These are phyloP conservation scores for Lecanicillium sp. DNA, from an alignment of 2,329 filamentous ascomycete species.

Conservation along the genomic window DNA sequence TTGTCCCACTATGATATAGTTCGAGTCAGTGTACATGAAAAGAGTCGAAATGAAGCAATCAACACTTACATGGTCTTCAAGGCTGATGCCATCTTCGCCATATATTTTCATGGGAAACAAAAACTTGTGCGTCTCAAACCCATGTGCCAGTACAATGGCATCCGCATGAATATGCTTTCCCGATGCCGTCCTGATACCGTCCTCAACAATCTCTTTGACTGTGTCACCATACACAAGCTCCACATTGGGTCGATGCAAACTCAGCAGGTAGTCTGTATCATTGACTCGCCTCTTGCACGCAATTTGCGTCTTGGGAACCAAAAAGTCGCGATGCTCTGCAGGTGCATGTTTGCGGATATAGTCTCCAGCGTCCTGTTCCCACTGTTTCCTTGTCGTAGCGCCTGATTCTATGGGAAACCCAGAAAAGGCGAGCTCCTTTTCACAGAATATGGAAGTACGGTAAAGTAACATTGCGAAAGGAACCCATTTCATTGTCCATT, in stretches of 20 bases:
- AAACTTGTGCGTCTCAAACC: slow-evolving; percentile 39
- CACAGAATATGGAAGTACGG: slow-evolving; percentile 14
- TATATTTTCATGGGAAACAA: slow-evolving; percentile 38
- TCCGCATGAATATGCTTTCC: slow-evolving; percentile 16
- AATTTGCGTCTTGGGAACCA: slow-evolving; percentile 23
- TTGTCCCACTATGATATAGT: slow-evolving; percentile 30
- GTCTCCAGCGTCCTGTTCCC: slow-evolving; percentile 9
- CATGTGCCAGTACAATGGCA: slow-evolving; percentile 38
- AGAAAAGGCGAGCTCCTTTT: slow-evolving; percentile 14
- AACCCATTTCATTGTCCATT: slow-evolving; percentile 16
- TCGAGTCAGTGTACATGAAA: slow-evolving; percentile 8
- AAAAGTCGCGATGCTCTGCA: slow-evolving; percentile 18
- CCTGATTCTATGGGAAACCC: slow-evolving; percentile 15
- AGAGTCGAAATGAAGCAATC: slow-evolving; percentile 15
- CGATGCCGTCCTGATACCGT: slow-evolving; percentile 12
- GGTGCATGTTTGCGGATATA: slow-evolving; percentile 21
- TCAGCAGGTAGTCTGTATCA: slow-evolving; percentile 24
- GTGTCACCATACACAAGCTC: slow-evolving; percentile 18
- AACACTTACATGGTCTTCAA: slow-evolving; percentile 31
- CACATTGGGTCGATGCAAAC: slow-evolving; percentile 20
- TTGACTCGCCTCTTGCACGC: slow-evolving; percentile 28
- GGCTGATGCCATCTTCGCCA: slow-evolving; percentile 27
- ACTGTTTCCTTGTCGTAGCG: slow-evolving; percentile 10
- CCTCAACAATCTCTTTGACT: slow-evolving; percentile 9
- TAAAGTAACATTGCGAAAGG: slow-evolving; percentile 15